Base-by-base conservation (phyloP, 176 grass and related monocot genomes). In the Poa annua region DNA sequence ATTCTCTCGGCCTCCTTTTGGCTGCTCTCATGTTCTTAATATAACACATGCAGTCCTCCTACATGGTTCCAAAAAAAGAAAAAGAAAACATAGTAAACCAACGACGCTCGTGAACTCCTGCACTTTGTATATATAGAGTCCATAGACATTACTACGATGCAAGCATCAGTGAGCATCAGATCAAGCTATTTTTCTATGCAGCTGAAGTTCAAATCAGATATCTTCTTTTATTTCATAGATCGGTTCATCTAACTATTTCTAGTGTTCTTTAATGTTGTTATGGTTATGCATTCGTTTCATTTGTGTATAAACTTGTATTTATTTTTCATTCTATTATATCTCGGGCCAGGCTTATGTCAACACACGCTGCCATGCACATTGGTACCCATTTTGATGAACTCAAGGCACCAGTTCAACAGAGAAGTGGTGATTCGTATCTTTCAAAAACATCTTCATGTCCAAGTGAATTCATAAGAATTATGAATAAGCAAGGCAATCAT, bases 391-490 rank as follows among this genome's bases (percentile, higher is more conserved):
- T 63, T 56, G 80, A 86, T 80, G 86, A 79, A 82, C 85, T 69
- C 17, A 80, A 60, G 11, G 73, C 72, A 89, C 59, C 73, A 56
- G 78, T 83, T 73, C 77, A 67, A 29, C 79, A 83, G 78, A 41
- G 24, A 41, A 51, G 78, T 42, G 39, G 12, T 4, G 34, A 84
- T 78, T 84, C 88, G 52, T 55, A 85, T 66, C 65, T 67, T 11
- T 50, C 47, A 38, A 88, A 81, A 75, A 65, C 75, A 41, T 63
- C 84, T 33, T 92, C 93, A 64, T 92, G 90, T 66, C 90, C 93
- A 50, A 90, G 66, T 89, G 88, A 84, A 61, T 86, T 75, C 32
- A 76, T 80, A 49, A 84, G 71, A 62, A 11, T 66, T 14, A 19
- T 35, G 54, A 76, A 88, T 85, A 49, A 71, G 26, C 66, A 60